Conservation (phyloP, 352 stramenopile genomes). For the Phytophthora citrophthora region DNA sequence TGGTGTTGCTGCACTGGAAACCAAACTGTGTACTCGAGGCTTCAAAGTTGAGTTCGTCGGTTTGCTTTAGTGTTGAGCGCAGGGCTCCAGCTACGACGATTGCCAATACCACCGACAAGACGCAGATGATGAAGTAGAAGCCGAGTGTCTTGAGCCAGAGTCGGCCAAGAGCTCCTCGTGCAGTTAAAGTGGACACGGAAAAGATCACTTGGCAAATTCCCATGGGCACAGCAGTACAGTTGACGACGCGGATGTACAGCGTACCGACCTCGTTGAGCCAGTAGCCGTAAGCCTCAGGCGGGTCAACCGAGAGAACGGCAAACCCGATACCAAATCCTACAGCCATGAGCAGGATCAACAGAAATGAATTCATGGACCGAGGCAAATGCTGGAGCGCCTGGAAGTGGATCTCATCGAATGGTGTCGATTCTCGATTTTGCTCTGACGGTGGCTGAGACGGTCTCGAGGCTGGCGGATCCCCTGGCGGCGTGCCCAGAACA, state of each 20-base stretch:
- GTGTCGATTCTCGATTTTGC: conserved; percentile 14
- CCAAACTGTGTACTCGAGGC: conserved; percentile 48
- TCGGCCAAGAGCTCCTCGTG: conserved; percentile 42
- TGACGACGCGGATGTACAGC: conserved; percentile 65
- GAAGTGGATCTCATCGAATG: conserved; percentile 26
- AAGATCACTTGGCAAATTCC: conserved; percentile 71
- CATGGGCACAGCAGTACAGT: conserved; percentile 65
- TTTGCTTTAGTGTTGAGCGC: conserved; percentile 42
- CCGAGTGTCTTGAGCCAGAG: conserved; percentile 50
- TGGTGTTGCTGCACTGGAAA: conserved; percentile 63
- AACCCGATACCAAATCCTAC: conserved; percentile 49
- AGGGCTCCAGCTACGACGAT: conserved; percentile 40
- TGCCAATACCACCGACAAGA: conserved; percentile 35
- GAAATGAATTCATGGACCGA: conserved; percentile 50
- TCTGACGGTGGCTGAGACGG: conserved; percentile 31
- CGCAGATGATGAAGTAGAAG: conserved; percentile 42
- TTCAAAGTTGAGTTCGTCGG: conserved; percentile 35
- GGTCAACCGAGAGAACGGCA: conserved; percentile 36
- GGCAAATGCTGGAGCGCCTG: conserved; percentile 29
- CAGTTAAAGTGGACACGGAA: conserved; percentile 52
- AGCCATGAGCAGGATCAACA: conserved; percentile 46
- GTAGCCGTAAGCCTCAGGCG: conserved; percentile 40
- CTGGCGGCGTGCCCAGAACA: conserved; percentile 55
- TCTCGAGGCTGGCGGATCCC: conserved; percentile 43
- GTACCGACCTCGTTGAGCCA: conserved; percentile 63